Evolutionary conservation across 768 basidiomycete species (phyloP), one percentile per base, ranked within the genome.

Genomic region (Suillus subluteus): DNA sequence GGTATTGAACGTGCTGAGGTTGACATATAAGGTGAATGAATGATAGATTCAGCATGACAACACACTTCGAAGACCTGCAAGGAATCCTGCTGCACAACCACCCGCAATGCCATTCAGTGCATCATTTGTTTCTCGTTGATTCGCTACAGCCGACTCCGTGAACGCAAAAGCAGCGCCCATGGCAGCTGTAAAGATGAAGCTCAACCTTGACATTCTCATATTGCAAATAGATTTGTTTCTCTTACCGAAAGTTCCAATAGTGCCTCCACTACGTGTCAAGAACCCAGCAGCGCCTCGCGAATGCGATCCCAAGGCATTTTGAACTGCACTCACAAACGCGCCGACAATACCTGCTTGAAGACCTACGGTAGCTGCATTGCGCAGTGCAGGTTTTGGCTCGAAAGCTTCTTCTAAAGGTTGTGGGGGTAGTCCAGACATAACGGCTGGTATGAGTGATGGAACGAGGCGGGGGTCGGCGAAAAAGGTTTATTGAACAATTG

Each of bases 21-120:
- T 63, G 63, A 46, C 4, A 65, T 21, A 6, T 76, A 41, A 74
- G 69, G 32, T 63, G 62, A 67, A 35, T 59, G 43, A 64, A 46
- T 26, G 48, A 26, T 40, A 37, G 16, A 40, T 63, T 54, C 55
- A 54, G 30, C 4, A 52, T 30, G 13, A 46, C 58, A 65, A 79
- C 86, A 48, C 72, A 95, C 94, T 85, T 82, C 93, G 86, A 65
- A 96, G 79, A 63, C 96, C 96, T 38, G 94, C 94, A 68, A 97
- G 80, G 80, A 97, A 95, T 56, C 96, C 96, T 62, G 95, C 95
- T 58, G 95, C 95, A 80, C 95, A 97, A 65, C 91, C 96, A 64
- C 92, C 96, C 62, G 88, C 87, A 56, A 90, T 91, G 59, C 92
- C 91, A 72, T 95, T 98, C 67, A 92, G 72, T 50, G 90, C 83